Evolutionary conservation across 352 stramenopile genomes (phyloP), one percentile per base, ranked within the genome.

Genomic region (Phytophthora hybrid): DNA sequence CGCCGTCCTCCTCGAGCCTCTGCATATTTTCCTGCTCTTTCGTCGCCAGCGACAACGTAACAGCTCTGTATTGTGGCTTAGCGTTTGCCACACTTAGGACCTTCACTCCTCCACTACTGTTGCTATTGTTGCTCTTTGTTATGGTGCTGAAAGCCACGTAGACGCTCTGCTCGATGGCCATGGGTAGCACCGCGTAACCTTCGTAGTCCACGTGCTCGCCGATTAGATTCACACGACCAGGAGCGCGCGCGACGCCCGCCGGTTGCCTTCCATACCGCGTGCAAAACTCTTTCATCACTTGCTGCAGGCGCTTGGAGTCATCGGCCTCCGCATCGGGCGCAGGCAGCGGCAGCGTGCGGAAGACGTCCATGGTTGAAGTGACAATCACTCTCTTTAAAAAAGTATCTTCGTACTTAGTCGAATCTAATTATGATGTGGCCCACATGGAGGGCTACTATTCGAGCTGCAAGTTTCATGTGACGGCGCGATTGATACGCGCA

Each of bases 151-250:
- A 85, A 2, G 85, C 88, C 53, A 94, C 74, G 26, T 73, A 82
- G 26, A 93, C 78, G 34, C 79, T 81, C 58, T 93, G 79, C 3
- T 78, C 60, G 44, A 97, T 88, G 9, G 91, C 91, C 83, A 94
- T 94, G 59, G 89, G 90, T 21, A 97, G 67, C 59, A 97, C 91
- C 29, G 80, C 78, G 77, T 96, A 97, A 13, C 86, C 85, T 72
- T 97, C 84, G 71, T 97, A 97, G 80, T 97, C 89, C 46, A 97
- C 79, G 72, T 96, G 89, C 78, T 97, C 91, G 4, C 91, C 91
- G 34, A 97, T 95, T 55, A 97, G 78, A 63, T 96, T 97, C 41
- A 97, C 88, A 34, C 91, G 84, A 0, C 91, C 91, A 23, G 91
- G 91, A 26, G 89, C 88, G 13, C 81, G 72, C 29, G 87, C 72